A percentile compares a stretch with the other conserved stretches of the same genome.
Evolutionary conservation across 2,329 filamentous ascomycete species (phyloP).

Genomic region (Cladosporium velox): DNA sequence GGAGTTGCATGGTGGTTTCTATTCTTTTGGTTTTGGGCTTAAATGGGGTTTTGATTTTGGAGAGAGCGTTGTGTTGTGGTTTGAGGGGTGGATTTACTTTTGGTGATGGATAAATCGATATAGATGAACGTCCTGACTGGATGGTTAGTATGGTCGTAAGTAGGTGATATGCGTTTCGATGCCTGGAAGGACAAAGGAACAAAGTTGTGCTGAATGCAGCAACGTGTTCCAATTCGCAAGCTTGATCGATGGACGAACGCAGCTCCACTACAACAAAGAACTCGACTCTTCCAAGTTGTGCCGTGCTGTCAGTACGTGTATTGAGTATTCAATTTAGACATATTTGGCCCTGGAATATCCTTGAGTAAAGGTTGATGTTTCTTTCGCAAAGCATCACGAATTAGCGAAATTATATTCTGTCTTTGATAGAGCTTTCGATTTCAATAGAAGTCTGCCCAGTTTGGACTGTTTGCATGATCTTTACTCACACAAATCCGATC

Average conservation of each 20-base stretch:
- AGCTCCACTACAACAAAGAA: not conserved
- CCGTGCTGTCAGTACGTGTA: not conserved
- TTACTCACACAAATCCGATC: not conserved
- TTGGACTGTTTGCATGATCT: not conserved
- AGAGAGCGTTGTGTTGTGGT: not conserved
- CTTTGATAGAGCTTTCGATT: not conserved
- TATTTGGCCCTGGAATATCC: not conserved
- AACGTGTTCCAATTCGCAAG: not conserved
- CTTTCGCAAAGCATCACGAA: too few relatives aligned
- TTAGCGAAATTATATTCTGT: not conserved
- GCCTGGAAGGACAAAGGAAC: not conserved
- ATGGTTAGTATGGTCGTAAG: not conserved
- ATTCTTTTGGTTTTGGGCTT: not conserved
- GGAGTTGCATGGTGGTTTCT: conserved; percentile 7
- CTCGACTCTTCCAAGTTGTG: not conserved
- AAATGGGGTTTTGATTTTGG: not conserved
- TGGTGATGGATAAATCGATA: not conserved
- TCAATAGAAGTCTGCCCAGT: not conserved
- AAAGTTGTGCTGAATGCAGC: not conserved
- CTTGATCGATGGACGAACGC: not conserved
- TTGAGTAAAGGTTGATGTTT: not conserved
- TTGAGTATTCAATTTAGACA: not conserved
- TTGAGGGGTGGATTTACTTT: not conserved
- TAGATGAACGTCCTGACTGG: not conserved
- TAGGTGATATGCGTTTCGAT: not conserved